Evolutionary conservation across 1,284 basidiomycete species (phyloP).

Genomic region (Malassezia furfur): DNA sequence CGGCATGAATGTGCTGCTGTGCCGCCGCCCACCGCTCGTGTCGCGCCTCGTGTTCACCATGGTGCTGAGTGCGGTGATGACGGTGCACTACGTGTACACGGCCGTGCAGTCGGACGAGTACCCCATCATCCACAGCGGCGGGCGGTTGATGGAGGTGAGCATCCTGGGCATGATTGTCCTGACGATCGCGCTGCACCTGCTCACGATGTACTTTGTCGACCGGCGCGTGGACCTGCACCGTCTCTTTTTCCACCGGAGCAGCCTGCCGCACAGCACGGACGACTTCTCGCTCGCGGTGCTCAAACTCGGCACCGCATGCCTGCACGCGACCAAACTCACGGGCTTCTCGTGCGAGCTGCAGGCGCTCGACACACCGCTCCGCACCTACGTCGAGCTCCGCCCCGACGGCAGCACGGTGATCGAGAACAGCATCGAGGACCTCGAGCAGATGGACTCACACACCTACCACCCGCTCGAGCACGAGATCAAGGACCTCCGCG

Average conservation of each 20-base stretch:
- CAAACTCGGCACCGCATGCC: slow-evolving; percentile 41
- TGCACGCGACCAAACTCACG: slow-evolving; percentile 37
- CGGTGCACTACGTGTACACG: slow-evolving; percentile 29
- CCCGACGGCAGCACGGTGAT: slow-evolving; percentile 14
- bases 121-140: slow-evolving; percentile 33
- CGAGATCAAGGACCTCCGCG: slow-evolving; percentile 26
- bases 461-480: slow-evolving; percentile 19
- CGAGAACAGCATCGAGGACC: slow-evolving; percentile 7
- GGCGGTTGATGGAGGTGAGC: slow-evolving; percentile 28
- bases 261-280: slow-evolving; percentile 27
- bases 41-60: slow-evolving; percentile 29
- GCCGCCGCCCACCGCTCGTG: slow-evolving; percentile 15
- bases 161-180: slow-evolving; percentile 27
- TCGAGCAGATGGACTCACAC: slow-evolving; percentile 3
- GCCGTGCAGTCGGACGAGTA: slow-evolving; percentile 19
- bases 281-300: slow-evolving; percentile 38
- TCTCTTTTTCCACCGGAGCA: slow-evolving; percentile 26
- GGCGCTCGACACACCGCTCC: slow-evolving; percentile 22
- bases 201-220: slow-evolving; percentile 35
- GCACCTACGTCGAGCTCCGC: slow-evolving; percentile 36
- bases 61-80: slow-evolving; percentile 24
- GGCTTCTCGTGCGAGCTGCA: slow-evolving; percentile 33
- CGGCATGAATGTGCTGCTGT: slow-evolving; percentile 16
- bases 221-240: slow-evolving; percentile 22
- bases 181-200: slow-evolving; percentile 30